phyloP scores from a whole-genome alignment of 495 filamentous ascomycete species.

The Penicillium canescens region DNA sequence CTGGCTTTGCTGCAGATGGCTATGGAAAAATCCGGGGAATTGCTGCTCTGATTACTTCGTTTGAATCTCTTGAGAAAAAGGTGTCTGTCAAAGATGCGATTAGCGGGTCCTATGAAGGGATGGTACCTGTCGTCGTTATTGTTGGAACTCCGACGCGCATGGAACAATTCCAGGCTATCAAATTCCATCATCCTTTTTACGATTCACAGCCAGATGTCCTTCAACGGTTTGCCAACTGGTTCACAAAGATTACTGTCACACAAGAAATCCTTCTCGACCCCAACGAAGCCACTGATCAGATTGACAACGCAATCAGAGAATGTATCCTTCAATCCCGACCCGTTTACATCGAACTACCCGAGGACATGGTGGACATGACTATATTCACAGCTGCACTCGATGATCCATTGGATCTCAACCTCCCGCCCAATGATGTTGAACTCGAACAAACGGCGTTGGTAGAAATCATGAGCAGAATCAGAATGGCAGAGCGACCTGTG shows the following conservation, averaged over 20 bases:
- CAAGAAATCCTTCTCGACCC: slow-evolving; percentile 32
- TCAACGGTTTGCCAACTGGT: slow-evolving; percentile 8
- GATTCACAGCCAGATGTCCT: neutral
- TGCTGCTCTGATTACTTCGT: no score
- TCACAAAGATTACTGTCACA: slow-evolving; percentile 33
- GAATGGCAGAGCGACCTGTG: slow-evolving; percentile 23
- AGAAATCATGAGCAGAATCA: slow-evolving; percentile 24
- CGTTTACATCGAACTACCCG: slow-evolving; percentile 40
- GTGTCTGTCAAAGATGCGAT: no score
- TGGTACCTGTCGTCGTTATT: neutral
- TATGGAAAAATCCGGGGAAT: no score
- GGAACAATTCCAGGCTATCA: neutral
- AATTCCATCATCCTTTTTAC: neutral
- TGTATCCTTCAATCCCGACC: slow-evolving; percentile 36
- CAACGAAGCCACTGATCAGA: slow-evolving; percentile 25
- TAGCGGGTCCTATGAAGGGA: neutral
- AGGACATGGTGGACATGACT: slow-evolving; percentile 34
- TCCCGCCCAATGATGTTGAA: neutral
- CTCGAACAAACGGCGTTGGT: slow-evolving; percentile 4
- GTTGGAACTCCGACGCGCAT: neutral
- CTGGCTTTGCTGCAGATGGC: no score
- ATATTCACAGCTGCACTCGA: slow-evolving; percentile 8
- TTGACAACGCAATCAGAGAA: slow-evolving; percentile 35
- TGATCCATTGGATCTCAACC: neutral
- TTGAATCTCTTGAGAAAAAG: no score